Conservation (phyloP, 1,284 basidiomycete genomes). For the Mrakiaceae sp. region DNA sequence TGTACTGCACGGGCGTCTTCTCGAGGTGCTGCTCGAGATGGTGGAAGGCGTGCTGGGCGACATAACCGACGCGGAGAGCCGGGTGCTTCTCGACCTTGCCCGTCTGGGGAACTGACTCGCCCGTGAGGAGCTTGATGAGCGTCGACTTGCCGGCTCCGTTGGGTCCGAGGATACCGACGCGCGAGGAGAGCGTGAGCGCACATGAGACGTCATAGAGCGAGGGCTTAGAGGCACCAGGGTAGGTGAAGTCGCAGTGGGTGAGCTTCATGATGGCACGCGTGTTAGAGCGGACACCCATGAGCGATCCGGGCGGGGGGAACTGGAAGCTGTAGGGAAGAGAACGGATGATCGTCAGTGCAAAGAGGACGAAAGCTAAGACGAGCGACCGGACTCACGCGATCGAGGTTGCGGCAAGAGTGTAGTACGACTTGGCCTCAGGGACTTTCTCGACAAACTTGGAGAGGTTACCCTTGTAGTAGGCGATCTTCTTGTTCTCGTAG, state of each 20-base stretch:
- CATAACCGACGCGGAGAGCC: slow-evolving; percentile 88
- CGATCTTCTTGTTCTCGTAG: slow-evolving; percentile 94
- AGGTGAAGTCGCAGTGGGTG: slow-evolving; percentile 84
- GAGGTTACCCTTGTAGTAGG: slow-evolving; percentile 90
- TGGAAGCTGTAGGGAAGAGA: slow-evolving; percentile 44
- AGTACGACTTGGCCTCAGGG: slow-evolving; percentile 93
- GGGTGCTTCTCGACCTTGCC: slow-evolving; percentile 95
- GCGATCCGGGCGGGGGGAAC: slow-evolving; percentile 89
- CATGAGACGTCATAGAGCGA: slow-evolving; percentile 83
- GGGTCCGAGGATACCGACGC: slow-evolving; percentile 80
- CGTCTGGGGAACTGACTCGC: slow-evolving; percentile 86
- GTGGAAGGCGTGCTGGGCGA: slow-evolving; percentile 95
- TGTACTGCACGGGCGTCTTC: slow-evolving; percentile 90
- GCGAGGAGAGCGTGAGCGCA: slow-evolving; percentile 81
- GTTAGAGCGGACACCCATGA: slow-evolving; percentile 95
- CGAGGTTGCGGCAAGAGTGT: slow-evolving; percentile 86
- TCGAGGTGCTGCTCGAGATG: slow-evolving; percentile 89
- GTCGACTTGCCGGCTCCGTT: slow-evolving; percentile 93
- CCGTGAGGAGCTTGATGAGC: slow-evolving; percentile 89
- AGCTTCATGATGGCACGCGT: slow-evolving; percentile 95
- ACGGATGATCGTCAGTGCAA: background rate
- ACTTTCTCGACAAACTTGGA: slow-evolving; percentile 83
- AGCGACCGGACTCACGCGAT: slow-evolving; percentile 47
- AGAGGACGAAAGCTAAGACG: background rate
- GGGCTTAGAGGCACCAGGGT: slow-evolving; percentile 73